Percentiles rank a stretch among this genome's conserved stretches.
Evolutionary conservation across 2,329 filamentous ascomycete genomes (phyloP).

Genomic region (Talaromyces sp.): DNA sequence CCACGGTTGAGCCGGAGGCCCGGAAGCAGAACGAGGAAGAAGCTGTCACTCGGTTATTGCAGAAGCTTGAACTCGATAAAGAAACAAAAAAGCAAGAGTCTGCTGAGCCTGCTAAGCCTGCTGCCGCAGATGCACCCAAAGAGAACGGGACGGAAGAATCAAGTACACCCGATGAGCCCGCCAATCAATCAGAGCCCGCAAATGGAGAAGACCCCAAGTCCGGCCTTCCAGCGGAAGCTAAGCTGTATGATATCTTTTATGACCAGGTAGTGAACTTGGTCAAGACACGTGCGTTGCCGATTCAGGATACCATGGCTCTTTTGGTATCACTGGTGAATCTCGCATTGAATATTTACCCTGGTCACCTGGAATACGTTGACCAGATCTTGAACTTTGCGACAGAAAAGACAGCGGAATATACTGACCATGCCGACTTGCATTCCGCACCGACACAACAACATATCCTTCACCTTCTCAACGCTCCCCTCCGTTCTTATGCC

Average conservation of each 20-base stretch:
- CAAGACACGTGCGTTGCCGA: conserved; percentile 84
- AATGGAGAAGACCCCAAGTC: conserved; percentile 42
- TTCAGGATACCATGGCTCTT: conserved; percentile 92
- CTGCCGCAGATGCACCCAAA: conserved; percentile 27
- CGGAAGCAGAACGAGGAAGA: conserved; percentile 80
- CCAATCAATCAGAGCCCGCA: conserved; percentile 35
- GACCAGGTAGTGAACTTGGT: conserved; percentile 93
- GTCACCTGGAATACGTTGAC: conserved; percentile 90
- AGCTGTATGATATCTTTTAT: conserved; percentile 96
- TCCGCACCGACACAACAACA: conserved; percentile 84
- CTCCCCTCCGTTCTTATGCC: conserved; percentile 83
- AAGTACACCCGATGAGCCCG: conserved; percentile 23
- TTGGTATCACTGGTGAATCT: conserved; percentile 93
- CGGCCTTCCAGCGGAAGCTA: conserved; percentile 64
- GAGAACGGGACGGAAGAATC: conserved; percentile 44
- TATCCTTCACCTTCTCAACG: conserved; percentile 84
- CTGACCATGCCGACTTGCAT: conserved; percentile 94
- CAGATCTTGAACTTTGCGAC: conserved; percentile 89
- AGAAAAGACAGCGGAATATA: conserved; percentile 81
- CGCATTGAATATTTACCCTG: conserved; percentile 92
- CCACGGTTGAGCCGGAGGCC: conserved; percentile 69
- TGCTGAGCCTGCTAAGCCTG: conserved; percentile 37
- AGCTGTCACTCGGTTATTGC: conserved; percentile 74
- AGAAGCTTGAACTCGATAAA: conserved; percentile 69
- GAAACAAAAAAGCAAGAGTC: conserved; percentile 56